These are phyloP conservation scores for Zygosaccharomyces pseudobailii DNA, from an alignment of 1,139 yeast genomes.

Conservation along the genomic window DNA sequence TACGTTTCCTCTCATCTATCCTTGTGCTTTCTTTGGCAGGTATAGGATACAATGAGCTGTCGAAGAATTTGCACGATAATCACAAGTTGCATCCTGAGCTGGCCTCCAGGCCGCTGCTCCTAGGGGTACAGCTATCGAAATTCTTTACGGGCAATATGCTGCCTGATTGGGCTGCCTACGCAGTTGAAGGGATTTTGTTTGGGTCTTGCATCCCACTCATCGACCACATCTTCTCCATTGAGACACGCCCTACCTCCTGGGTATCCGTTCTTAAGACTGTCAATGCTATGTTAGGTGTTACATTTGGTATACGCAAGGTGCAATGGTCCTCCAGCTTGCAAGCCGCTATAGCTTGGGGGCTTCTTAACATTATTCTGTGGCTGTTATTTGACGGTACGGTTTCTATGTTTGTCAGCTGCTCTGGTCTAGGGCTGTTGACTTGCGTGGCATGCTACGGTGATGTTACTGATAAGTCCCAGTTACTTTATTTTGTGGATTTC, in stretches of 20 bases:
- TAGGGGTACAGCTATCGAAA: conserved; percentile 28
- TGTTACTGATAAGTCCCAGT: conserved; percentile 25
- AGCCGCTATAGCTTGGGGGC: conserved; percentile 69
- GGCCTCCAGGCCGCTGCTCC: conserved; percentile 34
- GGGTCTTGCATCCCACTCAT: conserved; percentile 60
- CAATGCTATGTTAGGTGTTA: conserved; percentile 76
- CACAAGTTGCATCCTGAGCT: conserved; percentile 39
- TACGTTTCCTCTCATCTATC: conserved; percentile 23
- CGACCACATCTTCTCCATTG: conserved; percentile 38
- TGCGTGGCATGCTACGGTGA: conserved; percentile 37
- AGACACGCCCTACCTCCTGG: conserved; percentile 31
- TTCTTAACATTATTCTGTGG: conserved; percentile 79
- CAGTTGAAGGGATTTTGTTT: conserved; percentile 56
- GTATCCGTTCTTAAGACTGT: conserved; percentile 52
- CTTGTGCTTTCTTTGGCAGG: conserved; percentile 43
- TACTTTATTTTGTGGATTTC: conserved; percentile 38
- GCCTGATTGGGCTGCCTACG: conserved; percentile 38
- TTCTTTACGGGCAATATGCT: conserved; percentile 21
- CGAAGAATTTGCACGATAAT: conserved; percentile 47
- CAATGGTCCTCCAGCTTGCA: conserved; percentile 77
- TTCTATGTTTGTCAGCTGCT: conserved; percentile 54
- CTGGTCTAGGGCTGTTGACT: conserved; percentile 38
- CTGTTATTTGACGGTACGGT: conserved; percentile 69
- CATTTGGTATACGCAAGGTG: conserved; percentile 75
- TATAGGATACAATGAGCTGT: conserved; percentile 46